phyloP scores from a whole-genome alignment of 2,329 filamentous ascomycete species.

The Drechmeria coniospora region DNA sequence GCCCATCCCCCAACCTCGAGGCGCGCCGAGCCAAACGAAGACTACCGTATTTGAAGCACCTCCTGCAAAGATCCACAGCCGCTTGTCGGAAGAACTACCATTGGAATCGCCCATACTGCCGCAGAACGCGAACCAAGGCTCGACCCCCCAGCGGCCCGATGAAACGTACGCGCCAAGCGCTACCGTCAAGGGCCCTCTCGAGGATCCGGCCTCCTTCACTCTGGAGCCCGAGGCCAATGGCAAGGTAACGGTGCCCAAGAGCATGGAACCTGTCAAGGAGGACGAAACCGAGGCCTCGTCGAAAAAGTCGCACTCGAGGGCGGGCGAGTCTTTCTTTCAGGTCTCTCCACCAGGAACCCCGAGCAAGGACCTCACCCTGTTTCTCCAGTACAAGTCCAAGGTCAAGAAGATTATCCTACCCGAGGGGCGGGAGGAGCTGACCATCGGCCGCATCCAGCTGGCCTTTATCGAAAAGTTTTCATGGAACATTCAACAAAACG shows the following conservation, averaged over 20 bases:
- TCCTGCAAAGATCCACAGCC: slow-evolving; percentile 41
- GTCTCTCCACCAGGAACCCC: slow-evolving; percentile 48
- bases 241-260: slow-evolving; percentile 4
- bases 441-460: slow-evolving; percentile 75
- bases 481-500: slow-evolving; percentile 94
- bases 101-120: slow-evolving; percentile 10
- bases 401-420: slow-evolving; percentile 90
- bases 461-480: slow-evolving; percentile 99
- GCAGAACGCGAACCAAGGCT: slow-evolving; percentile 4
- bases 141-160: slow-evolving; percentile 42
- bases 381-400: slow-evolving; percentile 90
- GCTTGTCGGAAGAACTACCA: slow-evolving; percentile 47
- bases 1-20: slow-evolving; percentile 32
- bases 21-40: slow-evolving; percentile 29
- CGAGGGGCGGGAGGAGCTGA: slow-evolving; percentile 71
- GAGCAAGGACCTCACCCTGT: slow-evolving; percentile 81
- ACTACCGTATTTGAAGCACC: slow-evolving; percentile 36
- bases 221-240: slow-evolving; percentile 6
- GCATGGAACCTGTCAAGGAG: slow-evolving; percentile 8
- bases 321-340: slow-evolving; percentile 34
- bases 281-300: too few species aligned
- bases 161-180: slow-evolving; percentile 46
- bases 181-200: slow-evolving; percentile 41
- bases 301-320: slow-evolving; percentile 18
- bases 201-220: slow-evolving; percentile 25